Percentiles rank a stretch among this genome's conserved stretches.
Conservation (phyloP, 306 rosid species). For the Quercus dentata region DNA sequence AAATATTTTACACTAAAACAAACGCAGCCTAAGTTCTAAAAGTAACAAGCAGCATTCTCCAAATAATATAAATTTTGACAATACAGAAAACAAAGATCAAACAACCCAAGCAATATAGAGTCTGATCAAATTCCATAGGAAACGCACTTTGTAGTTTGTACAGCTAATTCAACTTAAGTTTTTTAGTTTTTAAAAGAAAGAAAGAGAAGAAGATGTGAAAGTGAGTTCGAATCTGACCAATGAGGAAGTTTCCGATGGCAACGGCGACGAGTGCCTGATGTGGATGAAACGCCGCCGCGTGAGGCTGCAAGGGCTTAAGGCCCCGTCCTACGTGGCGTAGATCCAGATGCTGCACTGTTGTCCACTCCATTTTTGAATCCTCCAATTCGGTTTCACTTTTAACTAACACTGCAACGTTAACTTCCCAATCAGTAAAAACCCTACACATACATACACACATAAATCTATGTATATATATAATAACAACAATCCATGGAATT, state of each 20-base stretch:
- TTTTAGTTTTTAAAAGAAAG: too few species aligned
- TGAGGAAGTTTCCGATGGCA: slow-evolving; percentile 87
- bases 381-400: slow-evolving; percentile 13
- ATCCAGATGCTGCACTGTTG: slow-evolving; percentile 97
- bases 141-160: background rate
- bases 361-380: slow-evolving; percentile 79
- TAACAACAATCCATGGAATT: background rate
- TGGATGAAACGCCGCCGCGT: slow-evolving; percentile 86
- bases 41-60: background rate
- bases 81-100: too few species aligned
- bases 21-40: background rate
- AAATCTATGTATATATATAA: background rate
- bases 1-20: too few species aligned
- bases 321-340: slow-evolving; percentile 81
- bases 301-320: slow-evolving; percentile 74
- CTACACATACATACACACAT: background rate
- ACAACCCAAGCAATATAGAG: too few species aligned
- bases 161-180: too few species aligned
- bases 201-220: too few species aligned
- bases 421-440: slow-evolving; percentile 8
- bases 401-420: slow-evolving; percentile 23
- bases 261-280: slow-evolving; percentile 88
- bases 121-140: background rate
- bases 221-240: slow-evolving; percentile 42
- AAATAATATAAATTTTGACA: background rate